phyloP scores from a whole-genome alignment of 495 filamentous ascomycete genomes.

The Hypomontagnella monticulosa region DNA sequence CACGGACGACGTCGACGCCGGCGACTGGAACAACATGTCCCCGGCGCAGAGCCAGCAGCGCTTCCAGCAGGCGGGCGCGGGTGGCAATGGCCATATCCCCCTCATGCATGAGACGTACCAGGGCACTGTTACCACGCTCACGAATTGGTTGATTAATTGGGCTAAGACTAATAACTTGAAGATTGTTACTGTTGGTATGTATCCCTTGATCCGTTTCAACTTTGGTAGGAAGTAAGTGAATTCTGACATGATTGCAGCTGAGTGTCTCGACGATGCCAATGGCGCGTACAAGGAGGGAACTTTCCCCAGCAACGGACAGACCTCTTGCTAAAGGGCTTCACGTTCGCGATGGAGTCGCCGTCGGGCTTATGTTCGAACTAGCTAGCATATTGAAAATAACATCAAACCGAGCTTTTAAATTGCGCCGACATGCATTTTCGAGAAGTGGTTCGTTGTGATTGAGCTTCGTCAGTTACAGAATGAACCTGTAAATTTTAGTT shows the following conservation, averaged over 20 bases:
- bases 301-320: slow-evolving; percentile 44
- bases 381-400: too few species aligned
- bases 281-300: slow-evolving; percentile 57
- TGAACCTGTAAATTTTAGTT: too few species aligned
- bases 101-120: slow-evolving; percentile 66
- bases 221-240: slow-evolving; percentile 1
- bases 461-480: too few species aligned
- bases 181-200: slow-evolving; percentile 63
- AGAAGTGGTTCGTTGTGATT: too few species aligned
- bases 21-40: slow-evolving; percentile 63
- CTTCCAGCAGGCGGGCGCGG: slow-evolving; percentile 57
- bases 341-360: not conserved
- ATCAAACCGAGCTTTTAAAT: too few species aligned
- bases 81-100: slow-evolving; percentile 62
- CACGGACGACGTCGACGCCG: slow-evolving; percentile 63
- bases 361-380: not conserved
- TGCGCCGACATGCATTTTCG: too few species aligned
- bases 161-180: slow-evolving; percentile 60
- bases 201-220: not conserved
- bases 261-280: slow-evolving; percentile 59
- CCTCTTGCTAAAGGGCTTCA: slow-evolving; percentile 29
- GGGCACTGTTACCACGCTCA: slow-evolving; percentile 57
- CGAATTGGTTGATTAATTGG: slow-evolving; percentile 64
- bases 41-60: slow-evolving; percentile 54
- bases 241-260: slow-evolving; percentile 51